Conservation (phyloP, 2,329 filamentous ascomycete genomes). For the Coniochaeta sp. region DNA sequence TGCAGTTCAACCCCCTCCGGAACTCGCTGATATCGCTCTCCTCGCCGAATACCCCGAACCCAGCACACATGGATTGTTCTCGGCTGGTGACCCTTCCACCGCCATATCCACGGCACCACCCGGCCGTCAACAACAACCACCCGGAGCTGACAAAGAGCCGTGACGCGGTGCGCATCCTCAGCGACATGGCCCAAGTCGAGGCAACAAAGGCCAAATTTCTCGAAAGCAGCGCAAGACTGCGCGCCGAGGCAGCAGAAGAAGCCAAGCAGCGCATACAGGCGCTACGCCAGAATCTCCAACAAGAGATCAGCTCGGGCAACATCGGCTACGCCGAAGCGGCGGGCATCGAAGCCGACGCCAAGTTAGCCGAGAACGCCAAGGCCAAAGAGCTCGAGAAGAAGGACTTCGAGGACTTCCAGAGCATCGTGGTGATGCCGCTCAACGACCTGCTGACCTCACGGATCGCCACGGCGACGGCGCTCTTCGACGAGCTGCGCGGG, state of each 20-base stretch:
- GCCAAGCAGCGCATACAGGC: slow-evolving; percentile 49
- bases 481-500: slow-evolving; percentile 69
- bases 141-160: slow-evolving; percentile 78
- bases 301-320: slow-evolving; percentile 68
- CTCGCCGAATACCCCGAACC: slow-evolving; percentile 37
- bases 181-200: slow-evolving; percentile 65
- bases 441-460: slow-evolving; percentile 73
- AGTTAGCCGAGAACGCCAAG: slow-evolving; percentile 60
- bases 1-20: slow-evolving; percentile 23
- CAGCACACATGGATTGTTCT: slow-evolving; percentile 72
- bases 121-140: slow-evolving; percentile 92
- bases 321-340: slow-evolving; percentile 80
- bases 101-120: slow-evolving; percentile 88
- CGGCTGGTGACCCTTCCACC: slow-evolving; percentile 88
- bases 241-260: slow-evolving; percentile 45
- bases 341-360: slow-evolving; percentile 69
- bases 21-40: slow-evolving; percentile 33
- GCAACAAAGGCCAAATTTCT: slow-evolving; percentile 57
- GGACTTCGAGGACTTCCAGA: slow-evolving; percentile 80
- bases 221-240: slow-evolving; percentile 48
- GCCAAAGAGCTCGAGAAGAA: slow-evolving; percentile 68
- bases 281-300: slow-evolving; percentile 68
- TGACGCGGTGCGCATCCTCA: slow-evolving; percentile 63
- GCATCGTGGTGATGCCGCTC: slow-evolving; percentile 72
- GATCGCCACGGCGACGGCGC: slow-evolving; percentile 63